phyloP scores from a whole-genome alignment of 352 stramenopile species.

The Thraustochytrium sp. region DNA sequence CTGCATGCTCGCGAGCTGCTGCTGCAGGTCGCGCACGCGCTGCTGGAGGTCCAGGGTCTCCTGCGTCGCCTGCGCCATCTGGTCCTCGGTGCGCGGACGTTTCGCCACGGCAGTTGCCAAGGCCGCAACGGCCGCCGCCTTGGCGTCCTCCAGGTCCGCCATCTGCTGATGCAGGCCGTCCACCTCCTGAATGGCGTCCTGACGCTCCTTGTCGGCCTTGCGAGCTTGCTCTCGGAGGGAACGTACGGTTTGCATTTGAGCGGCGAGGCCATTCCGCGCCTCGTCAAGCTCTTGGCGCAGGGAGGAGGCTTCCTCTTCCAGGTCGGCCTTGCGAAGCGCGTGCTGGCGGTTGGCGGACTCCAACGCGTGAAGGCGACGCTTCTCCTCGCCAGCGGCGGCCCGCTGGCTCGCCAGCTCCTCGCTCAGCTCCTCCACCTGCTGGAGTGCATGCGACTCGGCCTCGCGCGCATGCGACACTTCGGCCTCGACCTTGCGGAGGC shows the following conservation, averaged over 20 bases:
- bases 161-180: neutral
- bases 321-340: neutral
- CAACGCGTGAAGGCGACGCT: neutral
- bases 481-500: neutral
- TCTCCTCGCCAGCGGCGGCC: neutral
- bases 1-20: too few species aligned
- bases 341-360: neutral
- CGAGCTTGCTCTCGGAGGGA: neutral
- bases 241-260: neutral
- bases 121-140: neutral
- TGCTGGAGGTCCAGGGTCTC: too few species aligned
- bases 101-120: neutral
- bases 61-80: too few species aligned
- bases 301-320: neutral
- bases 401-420: neutral
- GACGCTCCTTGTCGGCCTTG: neutral
- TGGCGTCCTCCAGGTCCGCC: neutral
- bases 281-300: slow-evolving; percentile 1
- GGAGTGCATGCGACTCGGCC: neutral
- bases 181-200: neutral
- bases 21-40: neutral
- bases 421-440: neutral
- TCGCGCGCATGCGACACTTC: neutral
- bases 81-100: too few species aligned
- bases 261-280: neutral